Percentiles rank a stretch among this genome's conserved stretches.
Evolutionary conservation across 176 grass and related monocot genomes (phyloP).

Genomic region (Phragmites australis): DNA sequence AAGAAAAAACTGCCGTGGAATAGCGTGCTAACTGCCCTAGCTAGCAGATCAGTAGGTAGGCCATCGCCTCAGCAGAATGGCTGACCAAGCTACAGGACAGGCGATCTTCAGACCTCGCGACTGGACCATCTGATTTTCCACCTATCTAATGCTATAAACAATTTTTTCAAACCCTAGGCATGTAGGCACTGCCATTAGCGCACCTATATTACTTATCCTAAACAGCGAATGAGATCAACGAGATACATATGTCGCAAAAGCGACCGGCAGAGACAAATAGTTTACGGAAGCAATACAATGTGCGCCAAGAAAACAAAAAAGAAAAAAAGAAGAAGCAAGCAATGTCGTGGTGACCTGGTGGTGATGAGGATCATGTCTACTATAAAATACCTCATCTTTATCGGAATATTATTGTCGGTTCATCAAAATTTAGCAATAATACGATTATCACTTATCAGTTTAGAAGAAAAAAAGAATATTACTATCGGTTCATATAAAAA

Average conservation of each 20-base stretch:
- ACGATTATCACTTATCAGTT: no score
- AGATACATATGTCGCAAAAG: slow-evolving; percentile 45
- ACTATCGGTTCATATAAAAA: no score
- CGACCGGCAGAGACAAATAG: slow-evolving; percentile 19
- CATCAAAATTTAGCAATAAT: no score
- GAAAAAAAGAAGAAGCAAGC: background rate
- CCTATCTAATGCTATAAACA: background rate
- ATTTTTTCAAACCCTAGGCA: slow-evolving; percentile 27
- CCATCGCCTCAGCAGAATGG: background rate
- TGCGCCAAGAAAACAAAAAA: background rate
- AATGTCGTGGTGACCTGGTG: background rate
- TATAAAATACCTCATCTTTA: no score
- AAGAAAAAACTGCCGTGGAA: slow-evolving; percentile 10
- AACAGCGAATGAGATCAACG: slow-evolving; percentile 1
- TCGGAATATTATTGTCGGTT: no score
- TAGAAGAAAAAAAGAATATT: no score
- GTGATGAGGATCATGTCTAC: no score
- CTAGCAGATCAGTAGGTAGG: background rate
- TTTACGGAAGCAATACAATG: background rate
- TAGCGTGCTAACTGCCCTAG: background rate
- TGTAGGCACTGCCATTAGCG: background rate
- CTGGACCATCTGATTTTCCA: background rate
- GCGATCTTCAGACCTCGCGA: slow-evolving; percentile 1
- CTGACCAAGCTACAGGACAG: slow-evolving; percentile 17
- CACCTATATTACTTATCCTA: slow-evolving; percentile 14